Evolutionary conservation across 2,329 filamentous ascomycete genomes (phyloP).

Genomic region (Penicillium sp.): DNA sequence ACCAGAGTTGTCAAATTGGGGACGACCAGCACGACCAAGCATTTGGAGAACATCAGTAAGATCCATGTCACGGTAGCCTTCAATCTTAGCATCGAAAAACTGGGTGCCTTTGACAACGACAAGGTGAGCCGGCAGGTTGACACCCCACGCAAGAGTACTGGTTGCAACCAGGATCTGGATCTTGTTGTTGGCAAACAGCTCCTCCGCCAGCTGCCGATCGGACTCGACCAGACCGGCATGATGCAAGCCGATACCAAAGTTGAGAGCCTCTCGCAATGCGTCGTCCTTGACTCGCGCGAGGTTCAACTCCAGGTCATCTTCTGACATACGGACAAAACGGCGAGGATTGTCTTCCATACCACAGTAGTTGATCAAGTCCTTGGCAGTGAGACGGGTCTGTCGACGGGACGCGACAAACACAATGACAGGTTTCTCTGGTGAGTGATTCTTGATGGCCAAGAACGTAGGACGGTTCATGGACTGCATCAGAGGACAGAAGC

Average conservation of each 20-base stretch:
- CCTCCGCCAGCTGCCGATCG: constrained; percentile 86
- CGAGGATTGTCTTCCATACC: constrained; percentile 98
- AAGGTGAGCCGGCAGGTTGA: constrained; percentile 93
- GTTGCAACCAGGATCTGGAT: constrained; percentile 96
- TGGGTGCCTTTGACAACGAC: constrained; percentile 98
- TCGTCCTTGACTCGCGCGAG: constrained; percentile 91
- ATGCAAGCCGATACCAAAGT: constrained; percentile 94
- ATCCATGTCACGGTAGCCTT: constrained; percentile 99
- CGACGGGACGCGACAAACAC: constrained; percentile 95
- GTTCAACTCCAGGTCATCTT: constrained; percentile 88
- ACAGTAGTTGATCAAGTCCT: constrained; percentile 95
- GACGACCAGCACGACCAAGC: constrained; percentile 91
- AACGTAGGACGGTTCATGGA: constrained; percentile 99
- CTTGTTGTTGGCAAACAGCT: constrained; percentile 95
- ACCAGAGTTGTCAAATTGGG: constrained; percentile 93
- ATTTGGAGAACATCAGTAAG: constrained; percentile 97
- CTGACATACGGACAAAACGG: constrained; percentile 88
- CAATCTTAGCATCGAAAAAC: constrained; percentile 96
- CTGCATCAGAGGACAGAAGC: constrained; percentile 97
- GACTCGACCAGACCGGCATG: constrained; percentile 96
- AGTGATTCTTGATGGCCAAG: constrained; percentile 93
- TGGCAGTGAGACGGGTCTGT: constrained; percentile 91
- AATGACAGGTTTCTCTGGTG: constrained; percentile 94
- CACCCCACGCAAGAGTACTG: constrained; percentile 95
- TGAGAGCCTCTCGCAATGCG: constrained; percentile 87